Base-by-base conservation (phyloP, 2,329 filamentous ascomycete species). In the Emmonsiellopsis sp. region DNA sequence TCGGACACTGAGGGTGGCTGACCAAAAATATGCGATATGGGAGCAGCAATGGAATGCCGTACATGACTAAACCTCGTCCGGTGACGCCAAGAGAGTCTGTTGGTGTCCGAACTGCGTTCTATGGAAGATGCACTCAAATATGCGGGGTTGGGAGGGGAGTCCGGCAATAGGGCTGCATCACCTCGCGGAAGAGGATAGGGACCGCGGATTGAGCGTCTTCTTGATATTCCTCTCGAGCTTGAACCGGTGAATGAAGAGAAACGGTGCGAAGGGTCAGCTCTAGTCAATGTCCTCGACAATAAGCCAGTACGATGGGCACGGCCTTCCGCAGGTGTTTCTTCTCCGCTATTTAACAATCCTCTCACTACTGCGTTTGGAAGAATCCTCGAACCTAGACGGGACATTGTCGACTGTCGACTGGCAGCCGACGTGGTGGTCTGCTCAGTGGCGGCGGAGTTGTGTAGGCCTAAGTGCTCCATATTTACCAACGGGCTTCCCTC, bases 331-430 rank as follows among this genome's bases (percentile, higher is more conserved):
- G 66, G 65, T 6, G 73, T 74, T 57, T 74, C 73, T 55, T 74
- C 72, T 56, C 73, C 69, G 53, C 72, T 74, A 54, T 62, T 74
- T 7, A 74, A 63, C 33, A 75, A 62, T 4, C 69, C 70, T 52
- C 72, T 68, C 31, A 71, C 70, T 13, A 74, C 71, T 10, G 70
- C 70, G 53, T 74, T 72, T 37, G 74, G 74, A n/a, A 76, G 58
- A 32, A 77, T 67, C 55, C 73, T 67, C 17, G 74, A 75, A 11
- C 74, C 72, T 43, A 77, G 61, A 40, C 74, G 65, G 50, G 74
- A 76, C 68, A 77, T 73, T 11, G 73, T 69, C 4, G 74, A 75
- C 55, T 71, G 72, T 54, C 72, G 67, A 58, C 71, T 68, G 36
- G 67, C 62, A 51, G 68, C 64, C 56, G 62, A 72, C 61, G 54